Evolutionary conservation across 1,284 basidiomycete species (phyloP), one percentile per base, ranked within the genome.

Genomic region (Phellinidium pouzarii): DNA sequence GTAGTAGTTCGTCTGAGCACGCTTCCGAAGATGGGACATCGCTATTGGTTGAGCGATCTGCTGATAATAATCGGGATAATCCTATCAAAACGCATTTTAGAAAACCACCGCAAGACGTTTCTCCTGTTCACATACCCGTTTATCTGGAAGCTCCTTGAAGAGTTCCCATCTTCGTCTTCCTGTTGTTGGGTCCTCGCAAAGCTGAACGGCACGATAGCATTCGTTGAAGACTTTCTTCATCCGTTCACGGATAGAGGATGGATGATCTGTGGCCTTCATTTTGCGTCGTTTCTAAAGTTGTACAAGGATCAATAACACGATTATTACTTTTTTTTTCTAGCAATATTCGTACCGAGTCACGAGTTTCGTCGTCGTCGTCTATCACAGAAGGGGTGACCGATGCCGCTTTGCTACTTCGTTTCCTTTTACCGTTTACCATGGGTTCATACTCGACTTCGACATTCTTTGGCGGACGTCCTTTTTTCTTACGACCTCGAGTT

Each of bases 1-100:
- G 74, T 94, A 91, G 52, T 80, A 76, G 36, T 78, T 77, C 54
- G 79, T 76, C 56, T 79, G 83, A 55, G 87, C 79, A 27, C 89
- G 86, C 64, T 93, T 93, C 56, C 89, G 87, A 64, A 98, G 86
- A 58, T 87, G 82, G 23, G 89, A 85, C 62, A 99, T 79, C 34
- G 91, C 85, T 61, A 98, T 96, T 1, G 94, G 95, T 43, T 78
- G 74, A 26, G 74, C 76, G 64, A 89, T 89, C 53, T 82, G 73
- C 44, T 81, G 73, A 66, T 93, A 94, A 67, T 97, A 98, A 64
- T 96, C 91, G 5, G 93, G 91, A 65, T 96, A 97, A 58, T 89
- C 83, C 79, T 88, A 62, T 14, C 31, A n/a, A 48, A 38, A 36
- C 54, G n/a, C 43, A 53, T 36, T 60, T 38, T 17, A 38, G n/a